These are phyloP conservation scores for Dorcoceras hygrometricum DNA, from an alignment of 257 asterid genomes.

Conservation along the genomic window DNA sequence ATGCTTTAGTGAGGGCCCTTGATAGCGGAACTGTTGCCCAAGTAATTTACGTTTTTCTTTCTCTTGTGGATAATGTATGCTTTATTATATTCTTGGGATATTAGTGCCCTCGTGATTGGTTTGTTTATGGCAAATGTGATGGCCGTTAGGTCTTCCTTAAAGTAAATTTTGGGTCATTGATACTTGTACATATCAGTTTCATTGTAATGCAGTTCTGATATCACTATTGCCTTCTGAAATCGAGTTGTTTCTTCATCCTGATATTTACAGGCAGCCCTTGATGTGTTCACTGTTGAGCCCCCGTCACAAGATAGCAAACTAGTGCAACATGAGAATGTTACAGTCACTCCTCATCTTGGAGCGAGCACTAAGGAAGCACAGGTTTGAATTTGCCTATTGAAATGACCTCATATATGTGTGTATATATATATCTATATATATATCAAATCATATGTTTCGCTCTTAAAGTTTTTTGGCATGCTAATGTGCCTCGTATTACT, in stretches of 20 bases:
- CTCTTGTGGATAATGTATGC: not conserved
- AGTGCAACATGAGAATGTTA: slow-evolving; percentile 83
- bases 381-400: slow-evolving; percentile 37
- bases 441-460: too few relatives aligned
- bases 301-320: slow-evolving; percentile 74
- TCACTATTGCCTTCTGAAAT: slow-evolving; percentile 11
- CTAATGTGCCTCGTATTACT: not conserved
- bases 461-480: not conserved
- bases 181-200: not conserved
- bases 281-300: slow-evolving; percentile 89
- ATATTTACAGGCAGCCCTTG: slow-evolving; percentile 82
- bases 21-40: slow-evolving; percentile 87
- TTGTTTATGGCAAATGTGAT: not conserved
- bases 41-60: slow-evolving; percentile 34
- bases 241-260: slow-evolving; percentile 17
- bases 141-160: not conserved
- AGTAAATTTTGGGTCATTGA: not conserved
- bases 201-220: not conserved
- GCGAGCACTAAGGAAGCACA: slow-evolving; percentile 99
- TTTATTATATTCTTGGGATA: not conserved
- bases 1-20: slow-evolving; percentile 87
- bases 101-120: not conserved
- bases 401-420: not conserved
- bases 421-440: too few relatives aligned
- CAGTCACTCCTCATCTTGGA: slow-evolving; percentile 98